Percentiles rank a stretch among this genome's conserved stretches.
These are phyloP conservation scores for Smallanthus sonchifolius DNA, from an alignment of 129 eudicot species.

Conservation along the genomic window DNA sequence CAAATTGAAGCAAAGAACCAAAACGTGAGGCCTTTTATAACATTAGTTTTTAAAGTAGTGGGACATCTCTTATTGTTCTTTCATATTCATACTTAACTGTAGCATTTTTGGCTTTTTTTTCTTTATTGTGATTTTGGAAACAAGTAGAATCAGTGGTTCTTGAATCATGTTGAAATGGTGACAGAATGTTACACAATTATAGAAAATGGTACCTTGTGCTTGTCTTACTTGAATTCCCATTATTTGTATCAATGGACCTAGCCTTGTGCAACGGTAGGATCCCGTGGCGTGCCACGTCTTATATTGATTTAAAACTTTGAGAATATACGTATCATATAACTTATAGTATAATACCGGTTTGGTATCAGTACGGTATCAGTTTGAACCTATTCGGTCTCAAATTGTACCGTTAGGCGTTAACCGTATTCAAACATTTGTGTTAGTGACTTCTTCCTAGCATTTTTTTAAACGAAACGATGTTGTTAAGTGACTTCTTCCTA, in stretches of 20 bases:
- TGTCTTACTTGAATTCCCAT: conserved; percentile 27
- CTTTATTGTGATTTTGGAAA: not conserved
- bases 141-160: conserved; percentile 26
- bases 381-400: too few relatives aligned
- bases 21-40: conserved; percentile 5
- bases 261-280: not conserved
- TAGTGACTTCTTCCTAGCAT: too few relatives aligned
- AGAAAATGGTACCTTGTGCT: conserved; percentile 22
- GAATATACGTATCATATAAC: not conserved
- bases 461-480: too few relatives aligned
- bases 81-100: conserved; percentile 30
- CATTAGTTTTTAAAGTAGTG: conserved; percentile 19
- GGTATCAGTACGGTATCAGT: too few relatives aligned
- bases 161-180: conserved; percentile 15
- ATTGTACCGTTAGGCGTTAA: too few relatives aligned
- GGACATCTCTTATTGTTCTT: conserved; percentile 28
- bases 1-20: conserved; percentile 35
- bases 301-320: not conserved
- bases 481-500: too few relatives aligned
- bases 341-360: too few relatives aligned
- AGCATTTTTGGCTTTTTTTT: conserved; percentile 2
- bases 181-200: conserved; percentile 16
- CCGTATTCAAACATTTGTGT: too few relatives aligned
- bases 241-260: conserved; percentile 1
- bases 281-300: not conserved